These are phyloP conservation scores for Penicillium sp. DNA, from an alignment of 2,329 filamentous ascomycete species.

Conservation along the genomic window DNA sequence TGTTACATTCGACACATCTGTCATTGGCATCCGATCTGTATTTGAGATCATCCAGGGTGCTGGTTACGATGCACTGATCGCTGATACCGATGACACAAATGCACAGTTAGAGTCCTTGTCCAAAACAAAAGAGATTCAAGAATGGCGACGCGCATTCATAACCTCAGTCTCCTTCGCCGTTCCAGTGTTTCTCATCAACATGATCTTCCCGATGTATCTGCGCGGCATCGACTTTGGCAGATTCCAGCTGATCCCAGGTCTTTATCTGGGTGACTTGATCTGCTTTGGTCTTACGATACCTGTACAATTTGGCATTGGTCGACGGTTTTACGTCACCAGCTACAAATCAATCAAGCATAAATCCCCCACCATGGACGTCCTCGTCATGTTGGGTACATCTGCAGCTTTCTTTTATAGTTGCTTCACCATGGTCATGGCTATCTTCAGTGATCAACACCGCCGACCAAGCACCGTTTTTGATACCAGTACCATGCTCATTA, in stretches of 20 bases:
- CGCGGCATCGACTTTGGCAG: conserved; percentile 78
- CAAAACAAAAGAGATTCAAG: conserved; percentile 94
- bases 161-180: conserved; percentile 81
- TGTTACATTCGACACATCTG: conserved; percentile 72
- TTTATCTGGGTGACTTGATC: conserved; percentile 86
- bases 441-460: conserved; percentile 75
- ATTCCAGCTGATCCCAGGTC: conserved; percentile 69
- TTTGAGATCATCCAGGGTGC: conserved; percentile 82
- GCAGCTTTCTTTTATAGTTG: conserved; percentile 96
- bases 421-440: conserved; percentile 81
- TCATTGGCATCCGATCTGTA: conserved; percentile 79
- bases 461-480: conserved; percentile 92
- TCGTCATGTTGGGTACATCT: conserved; percentile 91
- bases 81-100: conserved; percentile 93
- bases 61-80: conserved; percentile 86
- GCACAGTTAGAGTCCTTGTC: conserved; percentile 94
- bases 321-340: conserved; percentile 91
- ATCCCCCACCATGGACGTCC: conserved; percentile 95
- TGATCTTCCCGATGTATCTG: conserved; percentile 89
- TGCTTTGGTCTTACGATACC: conserved; percentile 86
- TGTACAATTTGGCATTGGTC: conserved; percentile 94
- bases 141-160: conserved; percentile 84
- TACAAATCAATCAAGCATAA: conserved; percentile 90
- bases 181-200: conserved; percentile 89
- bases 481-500: conserved; percentile 97